Percentiles rank a stretch among this genome's conserved stretches.
These are phyloP conservation scores for Termitomyces bulborhizus DNA, from an alignment of 768 basidiomycete species.

Conservation along the genomic window DNA sequence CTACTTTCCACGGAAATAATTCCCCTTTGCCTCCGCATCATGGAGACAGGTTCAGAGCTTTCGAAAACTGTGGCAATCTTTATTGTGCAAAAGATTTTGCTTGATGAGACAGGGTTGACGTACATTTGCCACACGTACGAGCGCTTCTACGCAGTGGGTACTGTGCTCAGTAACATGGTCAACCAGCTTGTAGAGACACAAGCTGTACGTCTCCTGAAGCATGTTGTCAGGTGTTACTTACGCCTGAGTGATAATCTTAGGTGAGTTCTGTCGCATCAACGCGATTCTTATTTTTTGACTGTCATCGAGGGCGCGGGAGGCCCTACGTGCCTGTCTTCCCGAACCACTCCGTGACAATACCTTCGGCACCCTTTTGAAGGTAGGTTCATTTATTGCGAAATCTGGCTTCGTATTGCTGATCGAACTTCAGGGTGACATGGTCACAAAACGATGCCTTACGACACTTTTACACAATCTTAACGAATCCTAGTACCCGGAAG, in stretches of 20 bases:
- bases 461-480: slow-evolving; percentile 86
- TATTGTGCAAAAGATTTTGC: slow-evolving; percentile 96
- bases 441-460: slow-evolving; percentile 91
- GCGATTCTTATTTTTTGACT: background rate
- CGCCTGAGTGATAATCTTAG: slow-evolving; percentile 93
- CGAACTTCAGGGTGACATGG: slow-evolving; percentile 79
- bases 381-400: slow-evolving; percentile 23
- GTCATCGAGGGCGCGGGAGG: slow-evolving; percentile 78
- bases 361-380: slow-evolving; percentile 87
- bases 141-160: slow-evolving; percentile 97
- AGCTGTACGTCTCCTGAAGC: slow-evolving; percentile 92
- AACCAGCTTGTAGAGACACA: slow-evolving; percentile 96
- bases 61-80: slow-evolving; percentile 99
- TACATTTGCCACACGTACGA: slow-evolving; percentile 99
- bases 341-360: slow-evolving; percentile 94
- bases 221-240: slow-evolving; percentile 96
- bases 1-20: slow-evolving; percentile 99
- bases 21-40: slow-evolving; percentile 96
- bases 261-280: slow-evolving; percentile 35
- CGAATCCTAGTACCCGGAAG: slow-evolving; percentile 42
- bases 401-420: slow-evolving; percentile 10
- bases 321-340: slow-evolving; percentile 89
- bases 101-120: slow-evolving; percentile 95
- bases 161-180: slow-evolving; percentile 98
- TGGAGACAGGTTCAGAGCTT: slow-evolving; percentile 98